Conservation (phyloP, 2,329 filamentous ascomycete genomes). For the Scytalidium sp. region DNA sequence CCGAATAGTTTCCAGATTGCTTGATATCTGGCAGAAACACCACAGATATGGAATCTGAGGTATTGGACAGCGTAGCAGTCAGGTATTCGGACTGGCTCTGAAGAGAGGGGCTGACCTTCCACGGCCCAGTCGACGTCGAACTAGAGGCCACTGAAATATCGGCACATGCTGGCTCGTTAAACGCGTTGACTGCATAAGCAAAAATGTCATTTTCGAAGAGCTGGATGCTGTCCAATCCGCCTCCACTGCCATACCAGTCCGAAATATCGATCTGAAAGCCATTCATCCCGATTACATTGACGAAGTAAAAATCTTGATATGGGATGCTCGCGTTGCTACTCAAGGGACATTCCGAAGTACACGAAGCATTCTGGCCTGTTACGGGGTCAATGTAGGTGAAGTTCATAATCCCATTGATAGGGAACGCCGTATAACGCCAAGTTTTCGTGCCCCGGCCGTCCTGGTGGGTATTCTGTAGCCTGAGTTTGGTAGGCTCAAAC, state of each 20-base stretch:
- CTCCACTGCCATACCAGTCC: slow-evolving; percentile 82
- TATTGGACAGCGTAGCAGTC: slow-evolving; percentile 58
- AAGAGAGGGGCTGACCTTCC: slow-evolving; percentile 65
- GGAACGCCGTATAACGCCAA: slow-evolving; percentile 82
- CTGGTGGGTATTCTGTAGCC: slow-evolving; percentile 82
- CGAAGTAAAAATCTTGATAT: slow-evolving; percentile 89
- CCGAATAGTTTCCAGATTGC: slow-evolving; percentile 86
- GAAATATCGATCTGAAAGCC: slow-evolving; percentile 82
- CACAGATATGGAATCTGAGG: slow-evolving; percentile 61
- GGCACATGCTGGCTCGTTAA: slow-evolving; percentile 85
- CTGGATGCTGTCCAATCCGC: slow-evolving; percentile 81
- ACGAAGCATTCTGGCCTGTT: slow-evolving; percentile 65
- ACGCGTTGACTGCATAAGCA: slow-evolving; percentile 78
- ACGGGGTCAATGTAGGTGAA: slow-evolving; percentile 81
- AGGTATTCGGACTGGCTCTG: slow-evolving; percentile 75
- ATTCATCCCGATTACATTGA: slow-evolving; percentile 85
- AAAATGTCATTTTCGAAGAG: slow-evolving; percentile 83
- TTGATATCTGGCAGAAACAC: slow-evolving; percentile 81
- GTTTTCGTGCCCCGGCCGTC: slow-evolving; percentile 84
- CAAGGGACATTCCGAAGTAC: slow-evolving; percentile 82
- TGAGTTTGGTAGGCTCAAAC: slow-evolving; percentile 82
- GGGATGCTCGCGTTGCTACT: slow-evolving; percentile 61
- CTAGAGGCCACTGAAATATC: slow-evolving; percentile 61
- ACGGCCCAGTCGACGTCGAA: slow-evolving; percentile 70
- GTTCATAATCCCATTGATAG: slow-evolving; percentile 92